Conservation (phyloP, 1,139 yeast species). For the Saccharomycopsis hybrid region DNA sequence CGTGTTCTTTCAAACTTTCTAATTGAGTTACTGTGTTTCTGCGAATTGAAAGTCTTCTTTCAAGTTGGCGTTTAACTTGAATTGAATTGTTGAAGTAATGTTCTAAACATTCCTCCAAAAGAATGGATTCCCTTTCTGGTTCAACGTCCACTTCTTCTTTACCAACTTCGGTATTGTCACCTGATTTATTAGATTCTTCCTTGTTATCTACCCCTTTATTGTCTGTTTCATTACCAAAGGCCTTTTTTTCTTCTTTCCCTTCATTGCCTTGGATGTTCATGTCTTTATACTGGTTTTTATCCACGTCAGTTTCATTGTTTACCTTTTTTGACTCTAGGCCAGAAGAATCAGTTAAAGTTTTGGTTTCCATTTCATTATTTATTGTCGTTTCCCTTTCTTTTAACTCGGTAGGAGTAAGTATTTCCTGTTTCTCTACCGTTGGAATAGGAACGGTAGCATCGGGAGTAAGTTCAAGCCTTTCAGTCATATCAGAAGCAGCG, state of each 20-base stretch:
- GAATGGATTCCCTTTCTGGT: constrained; percentile 33
- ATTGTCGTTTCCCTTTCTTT: no score
- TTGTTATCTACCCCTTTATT: not conserved
- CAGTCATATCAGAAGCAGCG: not conserved
- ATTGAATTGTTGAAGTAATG: constrained; percentile 68
- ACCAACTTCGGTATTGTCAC: not conserved
- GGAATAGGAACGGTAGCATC: no score
- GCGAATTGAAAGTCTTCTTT: constrained; percentile 44
- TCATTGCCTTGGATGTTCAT: no score
- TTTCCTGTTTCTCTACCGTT: no score
- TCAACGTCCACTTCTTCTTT: constrained; percentile 2
- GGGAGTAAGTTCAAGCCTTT: no score
- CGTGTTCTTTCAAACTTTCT: constrained; percentile 3
- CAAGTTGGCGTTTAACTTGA: constrained; percentile 61
- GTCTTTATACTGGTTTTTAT: not conserved
- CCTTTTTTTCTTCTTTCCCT: not conserved
- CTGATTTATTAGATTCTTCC: constrained; percentile 9
- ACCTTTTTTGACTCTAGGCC: no score
- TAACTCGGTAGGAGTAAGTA: no score
- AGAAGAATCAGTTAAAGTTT: no score
- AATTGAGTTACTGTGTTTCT: constrained; percentile 10
- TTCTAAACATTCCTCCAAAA: constrained; percentile 68
- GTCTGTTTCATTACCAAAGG: no score
- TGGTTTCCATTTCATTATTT: no score
- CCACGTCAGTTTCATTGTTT: not conserved